A percentile compares a stretch with the other conserved stretches of the same genome.
Evolutionary conservation across 441 rosid genomes (phyloP).

Genomic region (Macaranga tanarius): DNA sequence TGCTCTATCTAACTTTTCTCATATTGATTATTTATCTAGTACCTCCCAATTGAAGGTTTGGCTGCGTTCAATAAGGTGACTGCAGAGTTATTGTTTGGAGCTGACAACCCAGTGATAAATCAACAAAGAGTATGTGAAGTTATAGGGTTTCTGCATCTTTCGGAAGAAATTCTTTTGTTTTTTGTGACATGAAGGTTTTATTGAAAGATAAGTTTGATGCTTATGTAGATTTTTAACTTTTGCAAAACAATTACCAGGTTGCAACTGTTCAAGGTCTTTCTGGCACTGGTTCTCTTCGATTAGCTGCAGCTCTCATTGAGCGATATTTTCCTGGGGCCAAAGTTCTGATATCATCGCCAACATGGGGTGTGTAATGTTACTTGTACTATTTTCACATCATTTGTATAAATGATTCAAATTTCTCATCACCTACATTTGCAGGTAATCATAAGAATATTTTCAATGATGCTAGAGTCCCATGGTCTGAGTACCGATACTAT

Average conservation of each 20-base stretch:
- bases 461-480: constrained; percentile 91
- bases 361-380: constrained; percentile 64
- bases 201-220: not conserved
- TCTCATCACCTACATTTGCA: constrained; percentile 32
- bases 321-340: constrained; percentile 89
- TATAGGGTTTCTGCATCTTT: not conserved
- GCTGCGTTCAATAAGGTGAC: constrained; percentile 89
- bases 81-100: constrained; percentile 85
- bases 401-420: not conserved
- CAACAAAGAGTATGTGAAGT: constrained; percentile 58
- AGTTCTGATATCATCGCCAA: constrained; percentile 87
- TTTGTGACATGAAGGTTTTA: not conserved
- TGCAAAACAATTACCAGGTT: constrained; percentile 46
- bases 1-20: constrained; percentile 8
- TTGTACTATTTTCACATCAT: constrained; percentile 5
- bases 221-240: not conserved
- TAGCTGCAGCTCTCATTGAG: constrained; percentile 91
- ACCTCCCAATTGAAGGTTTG: constrained; percentile 96
- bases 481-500: constrained; percentile 94
- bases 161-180: not conserved
- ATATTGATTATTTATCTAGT: constrained; percentile 47
- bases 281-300: constrained; percentile 91
- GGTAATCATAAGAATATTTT: constrained; percentile 97
- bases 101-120: constrained; percentile 67
- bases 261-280: constrained; percentile 98